Evolutionary conservation across 352 stramenopile genomes (phyloP).

Genomic region (Peronospora farinosa): DNA sequence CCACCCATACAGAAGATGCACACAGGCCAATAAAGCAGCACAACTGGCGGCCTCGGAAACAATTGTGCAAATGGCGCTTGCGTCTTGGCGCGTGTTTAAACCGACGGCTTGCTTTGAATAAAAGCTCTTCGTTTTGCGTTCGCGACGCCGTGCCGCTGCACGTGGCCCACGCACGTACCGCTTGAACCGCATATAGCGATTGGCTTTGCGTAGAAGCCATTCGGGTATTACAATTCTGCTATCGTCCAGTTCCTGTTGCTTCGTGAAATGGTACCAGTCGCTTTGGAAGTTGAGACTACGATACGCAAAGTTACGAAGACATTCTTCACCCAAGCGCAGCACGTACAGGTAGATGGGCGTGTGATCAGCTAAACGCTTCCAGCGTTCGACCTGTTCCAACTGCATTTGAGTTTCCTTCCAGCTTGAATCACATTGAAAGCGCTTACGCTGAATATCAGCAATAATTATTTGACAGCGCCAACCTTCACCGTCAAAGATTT

Average conservation of each 20-base stretch:
- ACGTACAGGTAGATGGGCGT: slow-evolving; percentile 79
- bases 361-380: slow-evolving; percentile 69
- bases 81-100: slow-evolving; percentile 49
- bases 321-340: slow-evolving; percentile 75
- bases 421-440: slow-evolving; percentile 45
- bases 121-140: slow-evolving; percentile 68
- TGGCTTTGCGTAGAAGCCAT: slow-evolving; percentile 73
- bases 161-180: slow-evolving; percentile 68
- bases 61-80: slow-evolving; percentile 62
- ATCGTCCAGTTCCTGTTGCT: slow-evolving; percentile 40
- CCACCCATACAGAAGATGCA: slow-evolving; percentile 75
- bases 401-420: slow-evolving; percentile 68
- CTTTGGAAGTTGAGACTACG: slow-evolving; percentile 76
- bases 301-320: slow-evolving; percentile 67
- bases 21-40: slow-evolving; percentile 69
- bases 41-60: slow-evolving; percentile 73
- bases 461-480: slow-evolving; percentile 72
- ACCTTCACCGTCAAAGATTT: slow-evolving; percentile 24
- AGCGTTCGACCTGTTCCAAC: slow-evolving; percentile 46
- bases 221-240: slow-evolving; percentile 34
- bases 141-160: slow-evolving; percentile 42
- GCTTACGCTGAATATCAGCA: slow-evolving; percentile 63
- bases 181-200: slow-evolving; percentile 81
- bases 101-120: slow-evolving; percentile 60
- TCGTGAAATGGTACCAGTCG: slow-evolving; percentile 53